Evolutionary conservation across 345 rosid species (phyloP), one percentile per base, ranked within the genome.

Genomic region (Hibiscus mutabilis): DNA sequence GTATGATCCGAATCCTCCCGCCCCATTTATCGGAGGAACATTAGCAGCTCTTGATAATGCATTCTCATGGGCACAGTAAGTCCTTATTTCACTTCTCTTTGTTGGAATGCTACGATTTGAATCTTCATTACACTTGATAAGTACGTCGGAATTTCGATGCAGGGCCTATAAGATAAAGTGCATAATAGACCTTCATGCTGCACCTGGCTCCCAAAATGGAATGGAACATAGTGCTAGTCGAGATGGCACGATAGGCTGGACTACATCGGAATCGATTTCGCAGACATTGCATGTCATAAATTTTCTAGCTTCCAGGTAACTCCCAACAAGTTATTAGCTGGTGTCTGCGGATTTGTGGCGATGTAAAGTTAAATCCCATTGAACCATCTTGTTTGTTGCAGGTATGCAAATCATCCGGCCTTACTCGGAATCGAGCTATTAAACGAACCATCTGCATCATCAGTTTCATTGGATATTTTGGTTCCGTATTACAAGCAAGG

Each of bases 161-260:
- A 89, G 94, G 79, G 83, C 76, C 68, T 86, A 82, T 78, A 60
- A 69, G 79, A 82, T 89, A 73, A 87, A 81, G 80, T 89, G 96
- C 82, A 86, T 89, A 80, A 82, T 89, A 64, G 96, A 89, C 75
- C 89, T 89, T 56, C 96, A 89, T 78, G 96, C 96, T 3, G 96
- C 96, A 56, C 89, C 96, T 66, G 96, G 87, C 68, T 89, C 96
- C 55, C 96, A 89, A 81, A 89, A 87, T 44, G 96, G 96, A 35
- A 81, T 87, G 88, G 96, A 89, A 70, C 96, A 89, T 75, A 87
- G 96, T 76, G 84, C 86, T 64, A 87, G 96, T 75, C 74, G 84
- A 79, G 96, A 89, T 77, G 96, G 92, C 15, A 78, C 84, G 51
- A 61, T 78, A 8, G 83, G 79, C 59, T 89, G 96, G 90, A 81